Evolutionary conservation across 73 alveolate genomes (phyloP), one percentile per base, ranked within the genome.

Genomic region (Paramecium tetraurelia): DNA sequence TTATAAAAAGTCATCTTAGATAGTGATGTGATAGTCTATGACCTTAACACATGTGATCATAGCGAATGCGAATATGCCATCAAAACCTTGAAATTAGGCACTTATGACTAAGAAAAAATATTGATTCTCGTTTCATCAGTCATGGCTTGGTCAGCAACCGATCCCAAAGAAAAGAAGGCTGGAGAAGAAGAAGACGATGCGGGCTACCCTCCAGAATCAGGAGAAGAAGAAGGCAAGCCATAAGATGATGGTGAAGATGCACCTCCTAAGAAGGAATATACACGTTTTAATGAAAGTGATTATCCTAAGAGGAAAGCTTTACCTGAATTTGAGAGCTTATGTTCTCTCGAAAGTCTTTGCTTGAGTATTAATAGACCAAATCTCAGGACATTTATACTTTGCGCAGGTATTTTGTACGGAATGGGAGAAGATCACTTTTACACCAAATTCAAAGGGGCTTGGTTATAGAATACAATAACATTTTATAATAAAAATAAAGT

Each of bases 141-240:
- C 3, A 94, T 94, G 97, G 94, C 92, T 21, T 94, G 97, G 97
- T 77, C 97, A n/a, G 92, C 89, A 8, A 94, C 97, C 7, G 89
- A 85, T 16, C 95, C 93, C 12, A 94, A 92, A 85, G 89, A 89
- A 40, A 89, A 89, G 36, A 83, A 89, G 48, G 85, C 94, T 33
- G 86, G 87, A 43, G 85, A 77, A 2, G 94, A 89, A 46, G 87
- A 89, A 3, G 94, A 89, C 71, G 94, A 89, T 71, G 92, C 44
- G 33, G 92, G 80, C 1, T 86, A 59, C 10, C 86, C 86, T 24
- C 92, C 94, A 1, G 94, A 83, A 18, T 77, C 86, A 18, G 94
- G 75, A 4, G 94, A 89, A 72, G 94, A 89, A 80, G 70, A 44
- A 44, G 57, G 59, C 0, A 44, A 80, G 43, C n/a, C 16, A 80